Conservation (phyloP, 306 rosid genomes). For the Glycine tomentella region DNA sequence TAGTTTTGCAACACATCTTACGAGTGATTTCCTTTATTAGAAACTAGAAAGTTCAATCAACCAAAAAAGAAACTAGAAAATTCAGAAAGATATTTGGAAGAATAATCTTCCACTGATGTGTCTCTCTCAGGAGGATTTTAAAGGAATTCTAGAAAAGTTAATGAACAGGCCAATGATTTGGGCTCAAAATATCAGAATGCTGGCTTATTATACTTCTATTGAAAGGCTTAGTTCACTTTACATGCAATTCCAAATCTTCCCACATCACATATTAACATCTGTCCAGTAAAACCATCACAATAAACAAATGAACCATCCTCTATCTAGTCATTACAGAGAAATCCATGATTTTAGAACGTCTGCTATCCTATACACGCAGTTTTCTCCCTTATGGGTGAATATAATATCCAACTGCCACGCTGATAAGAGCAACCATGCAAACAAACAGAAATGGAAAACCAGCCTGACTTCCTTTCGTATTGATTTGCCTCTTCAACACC, state of each 20-base stretch:
- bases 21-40: not conserved
- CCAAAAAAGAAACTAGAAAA: not conserved
- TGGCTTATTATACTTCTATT: slow-evolving; percentile 35
- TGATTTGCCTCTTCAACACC: slow-evolving; percentile 60
- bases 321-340: slow-evolving; percentile 40
- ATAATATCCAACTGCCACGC: slow-evolving; percentile 73
- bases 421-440: slow-evolving; percentile 71
- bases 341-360: slow-evolving; percentile 27
- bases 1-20: not conserved
- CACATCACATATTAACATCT: slow-evolving; percentile 52
- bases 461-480: slow-evolving; percentile 51
- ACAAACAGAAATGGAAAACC: slow-evolving; percentile 87
- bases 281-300: slow-evolving; percentile 44
- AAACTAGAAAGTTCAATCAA: not conserved
- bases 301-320: slow-evolving; percentile 53
- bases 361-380: slow-evolving; percentile 23
- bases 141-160: slow-evolving; percentile 3
- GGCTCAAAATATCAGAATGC: slow-evolving; percentile 32
- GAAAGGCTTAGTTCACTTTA: slow-evolving; percentile 47
- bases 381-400: slow-evolving; percentile 61
- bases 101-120: not conserved
- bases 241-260: slow-evolving; percentile 49
- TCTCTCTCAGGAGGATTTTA: not conserved
- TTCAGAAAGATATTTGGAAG: not conserved
- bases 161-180: not conserved